Evolutionary conservation across 2,329 filamentous ascomycete genomes (phyloP), one percentile per base, ranked within the genome.

Genomic region (Aureobasidium sp.): DNA sequence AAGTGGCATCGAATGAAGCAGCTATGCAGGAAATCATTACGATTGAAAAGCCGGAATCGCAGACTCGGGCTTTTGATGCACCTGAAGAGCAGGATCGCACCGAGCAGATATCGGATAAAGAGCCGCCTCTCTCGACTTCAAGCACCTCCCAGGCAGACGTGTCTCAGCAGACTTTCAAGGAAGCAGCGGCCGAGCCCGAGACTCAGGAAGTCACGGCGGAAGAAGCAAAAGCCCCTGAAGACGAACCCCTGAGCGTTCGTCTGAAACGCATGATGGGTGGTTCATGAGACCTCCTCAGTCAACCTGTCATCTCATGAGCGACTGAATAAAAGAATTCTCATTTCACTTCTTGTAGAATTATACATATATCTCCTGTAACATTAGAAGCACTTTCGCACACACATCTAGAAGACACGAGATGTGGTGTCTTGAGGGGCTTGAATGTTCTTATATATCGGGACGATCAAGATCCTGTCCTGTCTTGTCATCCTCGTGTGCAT

Each of bases 231-330:
- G 7, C 37, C 3, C 8, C 27, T 5, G 53, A 57, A 57, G 53
- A 45, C 17, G 53, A 57, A 45, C 53, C 53, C 27, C n/a, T 57
- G 27, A 57, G 53, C 6, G 41, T 45, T 15, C 39, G 53, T 22
- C 53, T 57, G 5, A 34, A n/a, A 45, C 53, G 53, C 27, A 22
- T 57, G 53, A 57, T 57, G 53, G 36, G 52, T 44, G 20, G 31
- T 39, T n/a, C 7, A 5, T 37, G 9, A 25, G 6, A 14, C 15
- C 15, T 12, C 15, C 39, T 20, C 9, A n/a, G 8, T 11, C 31
- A 17, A 47, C 29, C 20, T 29, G 37, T 31, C 37, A 31, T 55
- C 25, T 41, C 51, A 29, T 15, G 15, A 29, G 29, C 15, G 34
- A 27, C 2, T 2, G 14, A 53, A 11, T 27, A 52, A 42, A 55